phyloP scores from a whole-genome alignment of 106 monocot species.

The Narthecium ossifragum region DNA sequence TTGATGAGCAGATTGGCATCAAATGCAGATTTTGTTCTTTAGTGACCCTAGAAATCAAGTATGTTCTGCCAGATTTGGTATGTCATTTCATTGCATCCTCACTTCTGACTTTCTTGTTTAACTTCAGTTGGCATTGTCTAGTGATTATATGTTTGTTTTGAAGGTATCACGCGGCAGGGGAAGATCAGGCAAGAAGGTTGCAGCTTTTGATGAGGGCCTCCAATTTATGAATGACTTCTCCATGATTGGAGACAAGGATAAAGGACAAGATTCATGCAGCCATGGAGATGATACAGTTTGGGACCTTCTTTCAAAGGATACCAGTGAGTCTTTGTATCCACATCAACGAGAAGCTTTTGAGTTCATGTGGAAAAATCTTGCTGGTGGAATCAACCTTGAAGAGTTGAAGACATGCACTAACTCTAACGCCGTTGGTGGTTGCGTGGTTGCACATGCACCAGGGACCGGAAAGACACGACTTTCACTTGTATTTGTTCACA shows the following conservation, averaged over 20 bases:
- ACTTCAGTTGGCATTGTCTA: neutral
- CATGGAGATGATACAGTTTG: conserved; percentile 49
- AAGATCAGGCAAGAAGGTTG: conserved; percentile 6
- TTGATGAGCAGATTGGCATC: conserved; percentile 81
- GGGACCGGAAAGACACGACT: conserved; percentile 81
- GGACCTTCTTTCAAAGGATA: conserved; percentile 57
- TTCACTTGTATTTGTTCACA: conserved; percentile 60
- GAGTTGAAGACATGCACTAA: conserved; percentile 7
- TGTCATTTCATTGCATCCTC: neutral
- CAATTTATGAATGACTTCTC: conserved; percentile 20
- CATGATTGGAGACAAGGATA: conserved; percentile 1
- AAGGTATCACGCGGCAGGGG: conserved; percentile 27
- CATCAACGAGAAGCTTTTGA: conserved; percentile 83
- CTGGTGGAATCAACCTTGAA: conserved; percentile 29
- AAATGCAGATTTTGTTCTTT: conserved; percentile 55
- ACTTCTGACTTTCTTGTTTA: neutral
- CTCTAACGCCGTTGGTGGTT: conserved; percentile 23
- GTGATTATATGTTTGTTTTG: conserved; percentile 8
- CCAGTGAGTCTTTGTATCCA: conserved; percentile 26
- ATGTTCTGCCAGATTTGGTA: conserved; percentile 61
- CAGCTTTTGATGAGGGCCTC: conserved; percentile 5
- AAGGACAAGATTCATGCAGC: neutral
- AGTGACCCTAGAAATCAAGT: conserved; percentile 42
- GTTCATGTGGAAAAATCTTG: conserved; percentile 49
- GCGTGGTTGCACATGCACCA: conserved; percentile 81